Evolutionary conservation across 371 early-diverging fungal genomes (phyloP).

Genomic region (Funneliformis caledonium): DNA sequence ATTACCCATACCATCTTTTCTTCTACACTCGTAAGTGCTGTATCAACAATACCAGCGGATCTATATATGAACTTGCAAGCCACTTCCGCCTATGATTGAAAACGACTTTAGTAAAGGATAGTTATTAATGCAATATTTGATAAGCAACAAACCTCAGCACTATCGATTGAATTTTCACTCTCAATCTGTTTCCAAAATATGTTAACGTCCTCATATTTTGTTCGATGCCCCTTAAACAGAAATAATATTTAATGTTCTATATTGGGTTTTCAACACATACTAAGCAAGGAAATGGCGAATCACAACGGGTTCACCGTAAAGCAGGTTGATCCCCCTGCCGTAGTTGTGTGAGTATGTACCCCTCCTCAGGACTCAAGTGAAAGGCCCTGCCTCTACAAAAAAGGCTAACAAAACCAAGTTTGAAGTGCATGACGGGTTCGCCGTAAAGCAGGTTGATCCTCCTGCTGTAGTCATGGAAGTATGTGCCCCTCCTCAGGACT

Average conservation of each 20-base stretch:
- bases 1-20: conserved; percentile 21
- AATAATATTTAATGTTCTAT: no score
- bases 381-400: conserved; percentile 5
- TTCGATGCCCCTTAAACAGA: background rate
- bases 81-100: conserved; percentile 1
- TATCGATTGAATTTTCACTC: background rate
- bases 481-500: conserved; percentile 15
- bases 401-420: background rate
- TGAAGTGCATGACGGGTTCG: background rate
- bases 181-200: no score
- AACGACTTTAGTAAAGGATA: background rate
- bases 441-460: conserved; percentile 22
- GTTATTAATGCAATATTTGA: conserved; percentile 6
- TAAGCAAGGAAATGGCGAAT: background rate
- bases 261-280: background rate
- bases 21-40: conserved; percentile 13
- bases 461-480: conserved; percentile 20
- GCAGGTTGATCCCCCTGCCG: conserved; percentile 22
- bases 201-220: conserved; percentile 14
- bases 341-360: conserved; percentile 36
- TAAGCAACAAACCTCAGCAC: background rate
- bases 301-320: conserved; percentile 32
- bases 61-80: conserved; percentile 24
- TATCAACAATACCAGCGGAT: conserved; percentile 2
- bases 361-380: conserved; percentile 21